Evolutionary conservation across 495 filamentous ascomycete species (phyloP).

Genomic region (Aspergillus sclerotiicarbonarius): DNA sequence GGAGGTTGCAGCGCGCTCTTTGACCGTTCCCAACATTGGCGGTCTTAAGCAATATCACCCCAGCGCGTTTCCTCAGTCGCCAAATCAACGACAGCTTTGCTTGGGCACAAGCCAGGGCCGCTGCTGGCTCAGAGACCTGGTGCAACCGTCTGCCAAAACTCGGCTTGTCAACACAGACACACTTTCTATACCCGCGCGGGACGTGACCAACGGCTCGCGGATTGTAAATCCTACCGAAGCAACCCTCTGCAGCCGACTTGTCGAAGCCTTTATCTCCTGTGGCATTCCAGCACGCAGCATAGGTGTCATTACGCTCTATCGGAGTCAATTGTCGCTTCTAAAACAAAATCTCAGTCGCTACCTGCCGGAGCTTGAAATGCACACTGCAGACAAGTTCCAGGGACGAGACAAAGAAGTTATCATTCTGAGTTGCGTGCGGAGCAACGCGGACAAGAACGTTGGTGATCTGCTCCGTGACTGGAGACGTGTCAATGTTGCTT

Average conservation of each 20-base stretch:
- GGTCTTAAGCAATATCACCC: constrained; percentile 57
- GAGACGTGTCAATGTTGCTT: constrained; percentile 91
- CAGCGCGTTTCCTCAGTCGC: constrained; percentile 30
- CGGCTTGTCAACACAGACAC: constrained; percentile 86
- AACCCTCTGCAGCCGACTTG: constrained; percentile 70
- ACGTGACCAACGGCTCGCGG: constrained; percentile 72
- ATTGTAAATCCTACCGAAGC: constrained; percentile 84
- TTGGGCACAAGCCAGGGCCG: constrained; percentile 40
- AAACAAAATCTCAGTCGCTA: constrained; percentile 52
- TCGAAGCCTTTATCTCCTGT: constrained; percentile 68
- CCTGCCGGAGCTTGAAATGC: constrained; percentile 73
- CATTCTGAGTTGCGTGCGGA: constrained; percentile 80
- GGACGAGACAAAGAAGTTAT: constrained; percentile 92
- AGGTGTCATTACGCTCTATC: constrained; percentile 98
- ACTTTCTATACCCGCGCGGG: constrained; percentile 60
- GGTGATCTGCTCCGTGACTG: constrained; percentile 90
- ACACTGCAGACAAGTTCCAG: constrained; percentile 95
- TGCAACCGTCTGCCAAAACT: constrained; percentile 68
- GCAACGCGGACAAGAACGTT: constrained; percentile 73
- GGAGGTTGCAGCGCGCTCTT: constrained; percentile 63
- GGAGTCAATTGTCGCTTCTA: constrained; percentile 75
- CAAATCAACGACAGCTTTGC: constrained; percentile 48
- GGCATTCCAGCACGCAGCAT: constrained; percentile 76
- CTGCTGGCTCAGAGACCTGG: constrained; percentile 83
- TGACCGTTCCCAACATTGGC: constrained; percentile 57